Percentiles rank a stretch among this genome's conserved stretches.
Evolutionary conservation across 345 rosid species (phyloP).

Genomic region (Ricinus communis): DNA sequence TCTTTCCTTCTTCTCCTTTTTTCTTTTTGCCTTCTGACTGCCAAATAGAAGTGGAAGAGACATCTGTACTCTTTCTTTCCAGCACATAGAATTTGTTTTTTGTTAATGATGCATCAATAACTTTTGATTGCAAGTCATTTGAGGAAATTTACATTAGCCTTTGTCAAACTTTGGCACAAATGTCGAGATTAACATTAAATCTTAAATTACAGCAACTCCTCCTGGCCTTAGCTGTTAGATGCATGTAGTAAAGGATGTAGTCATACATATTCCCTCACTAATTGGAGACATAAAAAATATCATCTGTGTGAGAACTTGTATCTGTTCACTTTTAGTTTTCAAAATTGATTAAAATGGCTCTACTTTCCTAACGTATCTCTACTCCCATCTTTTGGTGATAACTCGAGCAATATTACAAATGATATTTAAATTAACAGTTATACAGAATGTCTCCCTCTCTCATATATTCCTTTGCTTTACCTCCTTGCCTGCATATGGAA

Average conservation of each 20-base stretch:
- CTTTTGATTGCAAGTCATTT: not conserved
- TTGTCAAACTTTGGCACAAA: not conserved
- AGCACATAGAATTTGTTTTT: not conserved
- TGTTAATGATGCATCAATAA: not conserved
- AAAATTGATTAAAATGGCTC: not conserved
- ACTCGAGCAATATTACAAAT: too few species aligned
- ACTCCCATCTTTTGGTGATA: not conserved
- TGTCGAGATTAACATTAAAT: not conserved
- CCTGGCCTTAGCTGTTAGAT: not conserved
- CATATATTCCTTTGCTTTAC: not conserved
- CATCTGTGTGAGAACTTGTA: not conserved
- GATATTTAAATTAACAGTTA: not conserved
- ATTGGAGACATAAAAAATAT: not conserved
- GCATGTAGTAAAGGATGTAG: not conserved
- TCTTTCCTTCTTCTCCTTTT: not conserved
- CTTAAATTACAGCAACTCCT: not conserved
- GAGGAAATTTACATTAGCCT: not conserved
- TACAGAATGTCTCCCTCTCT: not conserved
- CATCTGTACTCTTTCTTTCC: not conserved
- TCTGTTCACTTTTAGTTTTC: not conserved
- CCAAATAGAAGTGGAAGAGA: not conserved
- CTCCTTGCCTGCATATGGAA: not conserved
- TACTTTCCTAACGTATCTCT: not conserved
- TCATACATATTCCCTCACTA: not conserved
- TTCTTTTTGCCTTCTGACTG: not conserved